Conservation (phyloP, 2,329 filamentous ascomycete genomes). For the Alternaria sp. region DNA sequence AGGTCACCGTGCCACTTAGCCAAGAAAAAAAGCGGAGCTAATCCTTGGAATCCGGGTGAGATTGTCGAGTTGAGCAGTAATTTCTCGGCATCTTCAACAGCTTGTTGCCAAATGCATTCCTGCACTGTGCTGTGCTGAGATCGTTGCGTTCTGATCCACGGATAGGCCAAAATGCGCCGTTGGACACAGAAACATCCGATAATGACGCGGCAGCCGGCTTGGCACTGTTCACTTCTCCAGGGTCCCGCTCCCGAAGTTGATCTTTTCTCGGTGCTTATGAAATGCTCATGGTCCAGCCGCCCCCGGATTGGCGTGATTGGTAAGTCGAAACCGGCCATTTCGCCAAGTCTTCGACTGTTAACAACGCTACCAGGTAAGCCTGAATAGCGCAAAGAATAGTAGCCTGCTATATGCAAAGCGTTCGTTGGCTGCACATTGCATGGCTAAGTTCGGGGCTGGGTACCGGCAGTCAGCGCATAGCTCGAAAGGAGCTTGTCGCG, state of each 20-base stretch:
- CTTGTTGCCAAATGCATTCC: neutral
- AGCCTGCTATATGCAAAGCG: neutral
- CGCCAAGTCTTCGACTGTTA: neutral
- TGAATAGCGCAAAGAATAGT: neutral
- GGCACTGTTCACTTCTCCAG: neutral
- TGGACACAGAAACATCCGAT: neutral
- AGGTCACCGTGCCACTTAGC: conserved; percentile 8
- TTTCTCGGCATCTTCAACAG: neutral
- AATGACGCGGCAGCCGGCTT: neutral
- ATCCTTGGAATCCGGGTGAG: neutral
- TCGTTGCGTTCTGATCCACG: neutral
- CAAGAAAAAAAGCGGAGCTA: conserved; percentile 9
- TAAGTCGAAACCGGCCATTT: neutral
- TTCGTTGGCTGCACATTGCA: neutral
- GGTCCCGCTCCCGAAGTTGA: neutral
- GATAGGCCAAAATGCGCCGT: neutral
- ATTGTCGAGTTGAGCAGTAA: conserved; percentile 6
- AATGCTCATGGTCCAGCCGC: neutral
- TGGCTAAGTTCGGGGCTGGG: neutral
- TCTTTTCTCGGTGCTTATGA: conserved; percentile 2
- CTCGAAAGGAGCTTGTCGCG: neutral
- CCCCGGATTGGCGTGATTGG: neutral
- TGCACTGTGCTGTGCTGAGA: neutral
- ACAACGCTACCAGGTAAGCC: neutral
- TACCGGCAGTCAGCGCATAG: neutral